phyloP scores from a whole-genome alignment of 352 stramenopile species.

The Pythium scleroteichum region DNA sequence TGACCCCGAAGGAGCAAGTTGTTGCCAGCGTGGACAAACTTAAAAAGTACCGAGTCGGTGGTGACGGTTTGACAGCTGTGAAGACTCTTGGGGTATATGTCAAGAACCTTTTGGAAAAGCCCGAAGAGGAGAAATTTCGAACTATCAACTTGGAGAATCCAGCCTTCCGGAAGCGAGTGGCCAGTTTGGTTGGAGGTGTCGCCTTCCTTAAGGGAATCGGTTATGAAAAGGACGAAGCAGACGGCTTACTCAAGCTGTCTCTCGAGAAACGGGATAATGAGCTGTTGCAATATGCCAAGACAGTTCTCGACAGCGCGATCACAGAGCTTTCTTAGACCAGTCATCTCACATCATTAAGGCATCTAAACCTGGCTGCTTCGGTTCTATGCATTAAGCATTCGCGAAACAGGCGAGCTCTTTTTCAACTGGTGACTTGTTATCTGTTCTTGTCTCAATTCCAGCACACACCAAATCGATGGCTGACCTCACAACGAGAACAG shows the following conservation, averaged over 20 bases:
- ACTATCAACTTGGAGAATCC: conserved; percentile 90
- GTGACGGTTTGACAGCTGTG: conserved; percentile 75
- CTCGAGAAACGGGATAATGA: conserved; percentile 59
- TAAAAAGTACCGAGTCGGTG: conserved; percentile 84
- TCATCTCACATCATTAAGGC: background rate
- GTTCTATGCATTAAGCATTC: no score
- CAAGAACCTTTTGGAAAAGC: conserved; percentile 87
- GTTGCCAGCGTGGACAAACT: conserved; percentile 75
- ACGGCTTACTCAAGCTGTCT: conserved; percentile 65
- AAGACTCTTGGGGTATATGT: conserved; percentile 89
- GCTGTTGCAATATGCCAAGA: conserved; percentile 63
- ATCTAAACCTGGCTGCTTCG: background rate
- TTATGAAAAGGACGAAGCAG: conserved; percentile 86
- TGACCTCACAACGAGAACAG: conserved; percentile 68
- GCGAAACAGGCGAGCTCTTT: background rate
- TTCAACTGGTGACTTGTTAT: background rate
- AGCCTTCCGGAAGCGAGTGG: conserved; percentile 90
- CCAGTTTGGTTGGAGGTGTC: conserved; percentile 78
- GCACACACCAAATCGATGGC: background rate
- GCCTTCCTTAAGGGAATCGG: conserved; percentile 84
- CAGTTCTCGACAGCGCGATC: conserved; percentile 58
- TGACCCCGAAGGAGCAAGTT: conserved; percentile 72
- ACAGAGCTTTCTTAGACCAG: conserved; percentile 54
- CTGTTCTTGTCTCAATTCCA: background rate
- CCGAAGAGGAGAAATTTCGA: conserved; percentile 89